These are phyloP conservation scores for Mucor racemosus DNA, from an alignment of 371 early-diverging fungal genomes.

Conservation along the genomic window DNA sequence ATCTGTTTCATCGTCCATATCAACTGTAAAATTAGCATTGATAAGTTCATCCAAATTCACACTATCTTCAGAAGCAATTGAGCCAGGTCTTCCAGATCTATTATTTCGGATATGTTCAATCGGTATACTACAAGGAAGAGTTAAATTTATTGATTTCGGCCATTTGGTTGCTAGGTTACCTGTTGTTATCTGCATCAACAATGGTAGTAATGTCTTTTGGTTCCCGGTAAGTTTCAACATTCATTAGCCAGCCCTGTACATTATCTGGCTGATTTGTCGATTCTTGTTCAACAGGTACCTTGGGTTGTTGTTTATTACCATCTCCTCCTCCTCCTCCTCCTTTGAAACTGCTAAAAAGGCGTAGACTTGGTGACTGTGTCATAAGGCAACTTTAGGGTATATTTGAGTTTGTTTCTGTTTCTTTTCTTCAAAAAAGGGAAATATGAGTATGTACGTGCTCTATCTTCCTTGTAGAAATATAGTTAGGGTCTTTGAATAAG, in stretches of 20 bases:
- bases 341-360: conserved; percentile 22
- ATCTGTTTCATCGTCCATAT: conserved; percentile 40
- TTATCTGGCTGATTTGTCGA: conserved; percentile 19
- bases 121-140: conserved; percentile 13
- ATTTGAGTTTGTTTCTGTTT: not conserved
- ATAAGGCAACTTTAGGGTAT: conserved; percentile 12
- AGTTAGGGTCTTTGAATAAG: not conserved
- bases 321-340: not conserved
- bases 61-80: conserved; percentile 38
- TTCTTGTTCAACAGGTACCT: not conserved
- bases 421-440: too few species aligned
- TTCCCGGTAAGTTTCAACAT: conserved; percentile 22
- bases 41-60: conserved; percentile 40
- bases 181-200: conserved; percentile 34
- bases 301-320: not conserved
- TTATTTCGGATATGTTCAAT: conserved; percentile 10
- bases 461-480: not conserved
- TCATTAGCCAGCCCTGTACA: conserved; percentile 37
- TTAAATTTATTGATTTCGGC: not conserved
- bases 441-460: not conserved
- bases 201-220: conserved; percentile 13
- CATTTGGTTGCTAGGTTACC: conserved; percentile 18
- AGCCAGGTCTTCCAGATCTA: conserved; percentile 29
- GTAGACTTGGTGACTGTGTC: conserved; percentile 29
- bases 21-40: conserved; percentile 35